A percentile compares a stretch with the other conserved stretches of the same genome.
phyloP scores from a whole-genome alignment of 1,284 basidiomycete species.

The Athelia sp. region DNA sequence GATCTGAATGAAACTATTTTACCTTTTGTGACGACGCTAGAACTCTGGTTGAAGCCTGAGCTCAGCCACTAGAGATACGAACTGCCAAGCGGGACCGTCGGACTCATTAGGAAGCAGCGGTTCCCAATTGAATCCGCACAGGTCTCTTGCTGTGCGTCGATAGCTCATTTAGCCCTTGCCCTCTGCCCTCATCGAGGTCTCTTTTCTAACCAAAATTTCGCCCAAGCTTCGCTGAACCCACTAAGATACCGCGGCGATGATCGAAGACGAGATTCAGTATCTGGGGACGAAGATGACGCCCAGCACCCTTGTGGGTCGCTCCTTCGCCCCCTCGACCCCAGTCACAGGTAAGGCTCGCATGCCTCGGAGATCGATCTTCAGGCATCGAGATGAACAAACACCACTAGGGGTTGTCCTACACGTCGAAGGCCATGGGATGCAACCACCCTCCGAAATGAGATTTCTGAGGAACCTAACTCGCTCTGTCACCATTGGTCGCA shows the following conservation, averaged over 20 bases:
- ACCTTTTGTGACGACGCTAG: no score
- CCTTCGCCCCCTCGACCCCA: constrained; percentile 4
- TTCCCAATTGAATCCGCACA: background rate
- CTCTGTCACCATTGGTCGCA: constrained; percentile 54
- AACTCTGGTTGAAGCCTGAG: no score
- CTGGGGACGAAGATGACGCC: constrained; percentile 15
- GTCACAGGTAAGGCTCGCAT: constrained; percentile 9
- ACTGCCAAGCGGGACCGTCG: no score
- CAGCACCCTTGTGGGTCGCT: background rate
- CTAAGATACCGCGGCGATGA: constrained; percentile 2
- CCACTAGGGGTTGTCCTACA: constrained; percentile 40
- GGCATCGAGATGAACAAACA: background rate
- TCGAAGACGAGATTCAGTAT: constrained; percentile 26
- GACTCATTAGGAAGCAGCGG: background rate
- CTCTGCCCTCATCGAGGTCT: background rate
- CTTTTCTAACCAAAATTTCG: background rate
- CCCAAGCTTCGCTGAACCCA: background rate
- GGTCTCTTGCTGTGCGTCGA: background rate
- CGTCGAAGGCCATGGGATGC: constrained; percentile 36
- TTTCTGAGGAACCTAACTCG: constrained; percentile 38
- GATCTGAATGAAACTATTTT: no score
- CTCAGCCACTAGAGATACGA: no score
- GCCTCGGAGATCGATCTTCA: background rate
- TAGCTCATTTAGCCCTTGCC: background rate
- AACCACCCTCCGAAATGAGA: constrained; percentile 30